A percentile compares a stretch with the other conserved stretches of the same genome.
phyloP scores from a whole-genome alignment of 768 basidiomycete species.

The Mycena amicta region DNA sequence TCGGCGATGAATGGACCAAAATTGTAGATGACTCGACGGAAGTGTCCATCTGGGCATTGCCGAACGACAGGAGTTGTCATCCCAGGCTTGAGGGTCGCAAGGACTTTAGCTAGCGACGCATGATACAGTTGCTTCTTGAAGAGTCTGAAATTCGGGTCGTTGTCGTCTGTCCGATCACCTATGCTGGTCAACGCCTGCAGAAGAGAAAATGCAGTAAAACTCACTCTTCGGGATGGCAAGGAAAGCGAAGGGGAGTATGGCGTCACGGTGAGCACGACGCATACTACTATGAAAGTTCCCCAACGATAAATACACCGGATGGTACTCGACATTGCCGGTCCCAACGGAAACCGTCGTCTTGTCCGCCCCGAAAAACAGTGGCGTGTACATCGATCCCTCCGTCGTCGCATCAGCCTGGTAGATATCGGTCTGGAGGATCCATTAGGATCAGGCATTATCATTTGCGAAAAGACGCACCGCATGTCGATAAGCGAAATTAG shows the following conservation, averaged over 20 bases:
- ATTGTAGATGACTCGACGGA: constrained; percentile 23
- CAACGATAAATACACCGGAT: background rate
- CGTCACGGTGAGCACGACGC: background rate
- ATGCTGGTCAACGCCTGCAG: background rate
- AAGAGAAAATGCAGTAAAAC: background rate
- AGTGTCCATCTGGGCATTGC: constrained; percentile 32
- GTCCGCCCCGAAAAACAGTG: background rate
- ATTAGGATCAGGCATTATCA: background rate
- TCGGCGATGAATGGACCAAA: constrained; percentile 25
- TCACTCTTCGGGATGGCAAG: background rate
- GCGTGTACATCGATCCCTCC: constrained; percentile 9
- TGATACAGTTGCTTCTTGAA: constrained; percentile 26
- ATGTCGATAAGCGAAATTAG: constrained; percentile 43
- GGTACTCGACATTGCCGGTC: background rate
- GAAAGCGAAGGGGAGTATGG: background rate
- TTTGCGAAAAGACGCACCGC: constrained; percentile 25
- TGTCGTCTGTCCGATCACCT: constrained; percentile 17
- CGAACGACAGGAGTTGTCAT: constrained; percentile 19
- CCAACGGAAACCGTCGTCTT: background rate
- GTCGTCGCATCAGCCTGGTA: constrained; percentile 1
- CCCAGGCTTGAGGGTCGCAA: constrained; percentile 1
- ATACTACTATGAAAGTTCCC: background rate
- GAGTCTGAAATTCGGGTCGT: constrained; percentile 10
- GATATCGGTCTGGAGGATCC: constrained; percentile 3
- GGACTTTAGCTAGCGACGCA: background rate